Percentiles rank a stretch among this genome's conserved stretches.
Evolutionary conservation across 768 basidiomycete genomes (phyloP).

Genomic region (Rossbeevera mucosa): DNA sequence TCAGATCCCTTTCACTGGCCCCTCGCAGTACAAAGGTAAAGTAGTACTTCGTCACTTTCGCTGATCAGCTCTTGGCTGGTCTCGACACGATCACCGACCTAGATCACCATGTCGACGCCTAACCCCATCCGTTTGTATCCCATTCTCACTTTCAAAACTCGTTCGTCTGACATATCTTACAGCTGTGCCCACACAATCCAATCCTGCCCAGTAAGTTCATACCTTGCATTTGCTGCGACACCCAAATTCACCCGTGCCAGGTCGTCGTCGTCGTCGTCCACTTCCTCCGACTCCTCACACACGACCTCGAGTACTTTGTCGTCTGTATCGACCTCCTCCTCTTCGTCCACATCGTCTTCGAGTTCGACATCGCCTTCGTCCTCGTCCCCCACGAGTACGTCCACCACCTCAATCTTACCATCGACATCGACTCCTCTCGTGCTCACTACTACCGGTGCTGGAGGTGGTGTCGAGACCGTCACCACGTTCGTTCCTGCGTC

Average conservation of each 20-base stretch:
- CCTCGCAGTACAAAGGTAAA: slow-evolving; percentile 7
- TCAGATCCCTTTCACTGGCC: background rate
- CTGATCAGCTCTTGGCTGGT: slow-evolving; percentile 2
- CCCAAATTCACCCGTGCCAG: background rate
- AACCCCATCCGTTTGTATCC: slow-evolving; percentile 7
- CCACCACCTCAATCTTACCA: background rate
- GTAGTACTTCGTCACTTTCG: background rate
- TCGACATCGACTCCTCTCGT: background rate
- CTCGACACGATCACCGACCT: background rate
- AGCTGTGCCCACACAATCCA: rapidly evolving
- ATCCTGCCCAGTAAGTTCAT: slow-evolving; percentile 5
- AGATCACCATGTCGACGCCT: slow-evolving; percentile 8
- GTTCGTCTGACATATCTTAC: background rate
- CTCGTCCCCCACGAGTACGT: slow-evolving; percentile 1
- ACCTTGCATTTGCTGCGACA: background rate
- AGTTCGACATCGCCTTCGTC: background rate
- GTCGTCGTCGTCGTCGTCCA: background rate
- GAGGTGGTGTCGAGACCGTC: slow-evolving; percentile 1
- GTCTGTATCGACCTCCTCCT: background rate
- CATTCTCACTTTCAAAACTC: background rate
- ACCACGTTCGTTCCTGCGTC: slow-evolving; percentile 2
- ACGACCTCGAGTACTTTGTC: background rate
- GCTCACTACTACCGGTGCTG: slow-evolving; percentile 7
- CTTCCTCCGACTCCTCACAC: slow-evolving; percentile 3
- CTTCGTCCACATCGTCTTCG: background rate